These are phyloP conservation scores for Choricystis sp. DNA, from an alignment of 139 green algal species.

Conservation along the genomic window DNA sequence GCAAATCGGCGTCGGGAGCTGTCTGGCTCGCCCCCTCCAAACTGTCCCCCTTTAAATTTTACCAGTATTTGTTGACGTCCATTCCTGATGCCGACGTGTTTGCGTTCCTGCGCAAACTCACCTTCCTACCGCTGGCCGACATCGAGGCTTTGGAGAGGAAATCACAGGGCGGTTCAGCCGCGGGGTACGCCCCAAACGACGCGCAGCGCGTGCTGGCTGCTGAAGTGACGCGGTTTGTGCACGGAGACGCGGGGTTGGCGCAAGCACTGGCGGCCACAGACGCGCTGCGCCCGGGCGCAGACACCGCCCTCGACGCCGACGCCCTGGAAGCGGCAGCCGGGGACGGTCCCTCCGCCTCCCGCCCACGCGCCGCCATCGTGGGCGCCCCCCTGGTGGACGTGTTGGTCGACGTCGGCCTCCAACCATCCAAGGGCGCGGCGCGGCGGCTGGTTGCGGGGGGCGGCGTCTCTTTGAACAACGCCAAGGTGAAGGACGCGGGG, in stretches of 20 bases:
- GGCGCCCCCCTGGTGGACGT: slow-evolving; percentile 55
- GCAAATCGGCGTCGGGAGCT: slow-evolving; percentile 83
- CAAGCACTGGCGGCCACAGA: slow-evolving; percentile 75
- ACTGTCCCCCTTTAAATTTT: slow-evolving; percentile 96
- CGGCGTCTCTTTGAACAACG: slow-evolving; percentile 88
- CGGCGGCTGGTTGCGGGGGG: slow-evolving; percentile 58
- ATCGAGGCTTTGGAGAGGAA: slow-evolving; percentile 38
- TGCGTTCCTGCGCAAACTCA: slow-evolving; percentile 82
- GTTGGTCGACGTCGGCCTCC: slow-evolving; percentile 58
- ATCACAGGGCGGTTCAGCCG: slow-evolving; percentile 25
- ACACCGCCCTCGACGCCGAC: slow-evolving; percentile 60
- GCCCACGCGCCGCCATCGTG: slow-evolving; percentile 35
- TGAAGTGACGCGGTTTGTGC: slow-evolving; percentile 91
- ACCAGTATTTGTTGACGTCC: slow-evolving; percentile 80
- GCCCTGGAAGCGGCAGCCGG: slow-evolving; percentile 58
- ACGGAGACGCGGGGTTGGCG: slow-evolving; percentile 75
- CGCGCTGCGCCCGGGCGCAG: slow-evolving; percentile 51
- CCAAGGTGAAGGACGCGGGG: slow-evolving; percentile 50
- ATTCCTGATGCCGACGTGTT: slow-evolving; percentile 11
- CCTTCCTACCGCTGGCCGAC: slow-evolving; percentile 79
- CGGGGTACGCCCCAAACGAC: slow-evolving; percentile 68
- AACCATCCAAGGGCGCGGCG: slow-evolving; percentile 69
- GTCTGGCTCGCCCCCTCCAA: slow-evolving; percentile 65
- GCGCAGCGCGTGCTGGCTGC: slow-evolving; percentile 76
- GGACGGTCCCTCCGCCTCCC: slow-evolving; percentile 41